Percentiles rank a stretch among this genome's conserved stretches.
These are phyloP conservation scores for Globisporangium camurandrum DNA, from an alignment of 352 stramenopile species.

Conservation along the genomic window DNA sequence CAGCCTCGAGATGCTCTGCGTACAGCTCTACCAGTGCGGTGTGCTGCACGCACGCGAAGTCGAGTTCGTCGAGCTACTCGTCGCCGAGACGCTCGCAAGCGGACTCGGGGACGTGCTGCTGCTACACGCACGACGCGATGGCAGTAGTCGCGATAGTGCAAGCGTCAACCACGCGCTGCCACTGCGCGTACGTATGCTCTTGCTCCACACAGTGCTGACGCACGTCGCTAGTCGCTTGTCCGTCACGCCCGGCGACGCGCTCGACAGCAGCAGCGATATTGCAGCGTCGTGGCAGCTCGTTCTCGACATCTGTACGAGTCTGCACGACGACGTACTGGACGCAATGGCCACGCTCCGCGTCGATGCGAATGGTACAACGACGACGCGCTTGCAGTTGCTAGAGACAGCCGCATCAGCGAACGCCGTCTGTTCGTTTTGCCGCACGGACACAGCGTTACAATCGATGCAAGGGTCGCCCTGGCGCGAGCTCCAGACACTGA, in stretches of 20 bases:
- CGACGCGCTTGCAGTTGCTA: background rate
- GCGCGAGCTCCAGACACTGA: slow-evolving; percentile 4
- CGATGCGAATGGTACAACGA: background rate
- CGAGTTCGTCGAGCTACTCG: slow-evolving; percentile 14
- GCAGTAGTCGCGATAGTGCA: background rate
- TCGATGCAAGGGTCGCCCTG: too few relatives aligned
- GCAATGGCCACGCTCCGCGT: slow-evolving; percentile 14
- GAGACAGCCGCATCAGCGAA: background rate
- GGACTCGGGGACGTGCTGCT: slow-evolving; percentile 13
- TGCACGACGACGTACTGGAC: slow-evolving; percentile 32
- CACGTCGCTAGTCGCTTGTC: background rate
- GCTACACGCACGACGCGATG: background rate
- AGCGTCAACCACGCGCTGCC: slow-evolving; percentile 11
- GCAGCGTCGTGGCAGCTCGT: slow-evolving; percentile 20
- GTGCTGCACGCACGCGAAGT: slow-evolving; percentile 17
- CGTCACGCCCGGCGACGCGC: background rate
- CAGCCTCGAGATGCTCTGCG: slow-evolving; percentile 24
- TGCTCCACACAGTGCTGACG: slow-evolving; percentile 9
- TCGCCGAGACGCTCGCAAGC: slow-evolving; percentile 1
- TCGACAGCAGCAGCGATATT: background rate
- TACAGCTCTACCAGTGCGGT: slow-evolving; percentile 31
- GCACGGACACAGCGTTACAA: background rate
- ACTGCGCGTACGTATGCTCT: slow-evolving; percentile 14
- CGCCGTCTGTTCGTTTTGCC: slow-evolving; percentile 7
- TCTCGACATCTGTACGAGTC: slow-evolving; percentile 26